Evolutionary conservation across 2,329 filamentous ascomycete genomes (phyloP).

Genomic region (Gliomastix tumulicola): DNA sequence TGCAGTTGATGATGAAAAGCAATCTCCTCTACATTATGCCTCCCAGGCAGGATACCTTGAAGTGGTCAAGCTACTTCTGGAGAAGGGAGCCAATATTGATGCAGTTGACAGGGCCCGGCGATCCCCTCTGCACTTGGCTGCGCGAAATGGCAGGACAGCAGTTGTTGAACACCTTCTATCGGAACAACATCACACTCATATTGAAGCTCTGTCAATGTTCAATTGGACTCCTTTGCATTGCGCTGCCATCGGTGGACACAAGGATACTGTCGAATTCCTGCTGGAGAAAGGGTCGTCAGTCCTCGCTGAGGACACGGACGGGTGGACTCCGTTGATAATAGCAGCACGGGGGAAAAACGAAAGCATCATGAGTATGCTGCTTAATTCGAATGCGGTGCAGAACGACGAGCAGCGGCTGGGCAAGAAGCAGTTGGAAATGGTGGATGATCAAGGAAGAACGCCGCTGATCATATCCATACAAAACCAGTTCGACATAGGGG

Average conservation of each 20-base stretch:
- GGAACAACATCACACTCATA: too few relatives aligned
- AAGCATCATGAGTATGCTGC: neutral
- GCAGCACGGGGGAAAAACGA: neutral
- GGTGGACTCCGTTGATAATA: neutral
- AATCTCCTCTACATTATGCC: too few relatives aligned
- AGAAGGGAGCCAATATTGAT: too few relatives aligned
- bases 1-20: too few relatives aligned
- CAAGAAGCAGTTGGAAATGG: neutral
- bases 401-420: too few relatives aligned
- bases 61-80: too few relatives aligned
- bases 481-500: neutral
- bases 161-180: neutral
- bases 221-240: too few relatives aligned
- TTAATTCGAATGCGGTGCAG: neutral
- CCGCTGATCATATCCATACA: neutral
- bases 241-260: too few relatives aligned
- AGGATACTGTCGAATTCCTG: neutral
- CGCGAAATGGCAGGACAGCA: neutral
- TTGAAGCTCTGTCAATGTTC: too few relatives aligned
- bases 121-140: neutral
- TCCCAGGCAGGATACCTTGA: too few relatives aligned
- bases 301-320: neutral
- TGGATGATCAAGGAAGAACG: neutral
- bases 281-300: neutral
- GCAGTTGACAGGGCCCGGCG: too few relatives aligned